Evolutionary conservation across 225 moss, liverwort and hornwort genomes (phyloP), one percentile per base, ranked within the genome.

Genomic region (Climacium dendroides): DNA sequence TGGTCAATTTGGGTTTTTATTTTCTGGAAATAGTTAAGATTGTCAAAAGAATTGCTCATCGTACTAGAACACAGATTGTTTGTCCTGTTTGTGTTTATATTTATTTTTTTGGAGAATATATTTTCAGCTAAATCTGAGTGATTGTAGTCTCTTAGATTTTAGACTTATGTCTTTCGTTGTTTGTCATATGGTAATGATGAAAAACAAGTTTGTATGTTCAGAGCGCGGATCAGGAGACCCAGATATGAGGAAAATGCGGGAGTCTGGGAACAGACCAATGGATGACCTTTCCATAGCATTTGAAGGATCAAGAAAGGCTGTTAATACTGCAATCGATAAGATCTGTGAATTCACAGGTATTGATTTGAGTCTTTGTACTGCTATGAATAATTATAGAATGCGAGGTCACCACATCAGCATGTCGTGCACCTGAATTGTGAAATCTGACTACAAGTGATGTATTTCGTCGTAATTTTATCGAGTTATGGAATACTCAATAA

Each of bases 271-370:
- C 64, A 93, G 92, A 91, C 90, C 93, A 66, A 84, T 87, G 89
- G 97, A 98, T 88, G 97, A 97, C 84, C 89, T 95, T 70, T 94
- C 96, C 28, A 57, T 90, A 83, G 93, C 93, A 55, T 98, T 98
- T 91, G 98, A 98, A 73, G 95, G 96, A 83, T 93, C 96, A 86
- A 95, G 98, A 88, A 98, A 94, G 88, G 84, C 93, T 81, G 97
- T 94, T 37, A 95, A 95, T 88, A 74, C 58, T 67, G 90, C 91
- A 75, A 90, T 97, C 81, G 98, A 98, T 89, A 95, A 90, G 81
- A 91, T 98, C 37, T 98, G 97, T 90, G 98, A 98, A 73, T 98
- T 97, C 79, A 97, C 98, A 88, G 96, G 96, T 93, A 87, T 45
- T 72, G 63, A 11, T 89, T 72, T 86, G 80, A 74, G 82, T 78